phyloP scores from a whole-genome alignment of 73 alveolate species.

The Tetrahymena elliotti region DNA sequence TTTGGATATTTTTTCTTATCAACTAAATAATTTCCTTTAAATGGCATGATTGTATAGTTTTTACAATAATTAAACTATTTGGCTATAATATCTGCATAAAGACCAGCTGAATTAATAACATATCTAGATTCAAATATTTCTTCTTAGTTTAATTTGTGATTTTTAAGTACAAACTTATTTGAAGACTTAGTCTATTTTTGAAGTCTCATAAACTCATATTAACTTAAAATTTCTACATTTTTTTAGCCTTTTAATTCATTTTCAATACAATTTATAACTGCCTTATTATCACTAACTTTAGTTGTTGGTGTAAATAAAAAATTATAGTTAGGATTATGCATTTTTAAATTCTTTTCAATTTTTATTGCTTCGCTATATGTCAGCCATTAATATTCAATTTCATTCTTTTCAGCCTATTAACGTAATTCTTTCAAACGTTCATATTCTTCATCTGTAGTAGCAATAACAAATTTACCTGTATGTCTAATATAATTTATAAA shows the following conservation, averaged over 20 bases:
- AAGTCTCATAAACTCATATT: neutral
- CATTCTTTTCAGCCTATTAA: constrained; percentile 59
- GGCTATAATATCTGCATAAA: constrained; percentile 59
- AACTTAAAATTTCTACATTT: neutral
- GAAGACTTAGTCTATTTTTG: neutral
- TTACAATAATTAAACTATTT: constrained; percentile 57
- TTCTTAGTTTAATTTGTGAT: neutral
- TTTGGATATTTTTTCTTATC: constrained; percentile 12
- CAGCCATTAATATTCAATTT: constrained; percentile 56
- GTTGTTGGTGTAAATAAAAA: constrained; percentile 75
- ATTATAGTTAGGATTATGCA: constrained; percentile 43
- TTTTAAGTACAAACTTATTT: neutral
- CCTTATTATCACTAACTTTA: constrained; percentile 57
- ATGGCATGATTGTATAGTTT: constrained; percentile 53
- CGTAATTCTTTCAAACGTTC: constrained; percentile 45
- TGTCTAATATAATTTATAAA: constrained; percentile 4
- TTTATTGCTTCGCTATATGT: constrained; percentile 53
- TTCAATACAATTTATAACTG: constrained; percentile 40
- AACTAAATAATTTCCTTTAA: constrained; percentile 70
- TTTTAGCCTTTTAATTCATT: neutral
- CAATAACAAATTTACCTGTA: constrained; percentile 79
- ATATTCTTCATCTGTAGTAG: constrained; percentile 49
- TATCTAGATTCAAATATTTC: constrained; percentile 37
- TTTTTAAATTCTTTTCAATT: constrained; percentile 55
- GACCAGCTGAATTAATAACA: constrained; percentile 73